These are phyloP conservation scores for Polytrichum commune DNA, from an alignment of 225 moss, liverwort and hornwort species.

Conservation along the genomic window DNA sequence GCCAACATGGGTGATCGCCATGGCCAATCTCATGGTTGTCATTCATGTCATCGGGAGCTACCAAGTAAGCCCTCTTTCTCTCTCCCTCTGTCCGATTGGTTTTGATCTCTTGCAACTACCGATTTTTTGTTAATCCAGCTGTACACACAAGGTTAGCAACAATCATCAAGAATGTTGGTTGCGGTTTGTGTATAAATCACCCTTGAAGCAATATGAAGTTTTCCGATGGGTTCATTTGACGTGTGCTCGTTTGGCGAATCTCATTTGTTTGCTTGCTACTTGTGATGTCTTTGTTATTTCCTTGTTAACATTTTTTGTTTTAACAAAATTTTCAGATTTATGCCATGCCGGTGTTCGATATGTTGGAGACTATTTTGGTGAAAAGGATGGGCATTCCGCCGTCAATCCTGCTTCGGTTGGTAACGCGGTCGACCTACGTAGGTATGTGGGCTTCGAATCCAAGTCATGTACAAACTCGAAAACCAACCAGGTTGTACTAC, in stretches of 20 bases:
- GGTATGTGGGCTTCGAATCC: conserved; percentile 9
- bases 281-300: no score
- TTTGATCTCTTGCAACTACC: no score
- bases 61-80: conserved; percentile 7
- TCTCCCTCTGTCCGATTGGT: no score
- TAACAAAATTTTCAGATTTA: conserved; percentile 29
- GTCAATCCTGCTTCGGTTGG: conserved; percentile 32
- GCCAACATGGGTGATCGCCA: conserved; percentile 7
- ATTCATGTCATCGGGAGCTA: conserved; percentile 23
- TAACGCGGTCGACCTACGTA: conserved; percentile 37
- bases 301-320: background rate
- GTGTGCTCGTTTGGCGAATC: no score
- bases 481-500: no score
- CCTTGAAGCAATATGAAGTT: no score
- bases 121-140: no score
- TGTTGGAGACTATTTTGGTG: conserved; percentile 49
- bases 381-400: conserved; percentile 17
- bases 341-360: conserved; percentile 69
- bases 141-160: background rate
- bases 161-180: background rate
- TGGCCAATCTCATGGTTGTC: conserved; percentile 21
- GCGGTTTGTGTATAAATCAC: no score
- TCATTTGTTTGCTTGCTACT: no score
- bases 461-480: no score
- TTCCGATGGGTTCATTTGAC: no score